Conservation (phyloP, 139 green algal species). For the Yamagishiella unicocca region DNA sequence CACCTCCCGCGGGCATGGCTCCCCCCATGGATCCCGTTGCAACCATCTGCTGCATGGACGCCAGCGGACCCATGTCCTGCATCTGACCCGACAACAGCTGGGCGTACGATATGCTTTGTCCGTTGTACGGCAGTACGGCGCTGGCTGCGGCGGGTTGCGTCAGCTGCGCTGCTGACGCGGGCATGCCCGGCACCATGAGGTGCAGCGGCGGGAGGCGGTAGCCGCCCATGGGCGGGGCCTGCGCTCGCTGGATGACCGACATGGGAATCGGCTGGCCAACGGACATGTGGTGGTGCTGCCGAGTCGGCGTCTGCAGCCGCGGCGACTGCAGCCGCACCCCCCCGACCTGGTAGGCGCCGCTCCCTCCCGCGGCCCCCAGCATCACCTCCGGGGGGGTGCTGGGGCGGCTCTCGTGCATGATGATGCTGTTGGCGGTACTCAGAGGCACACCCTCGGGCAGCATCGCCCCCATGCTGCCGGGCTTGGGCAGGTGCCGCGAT, state of each 20-base stretch:
- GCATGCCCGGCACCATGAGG: constrained; percentile 32
- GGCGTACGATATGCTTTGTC: constrained; percentile 17
- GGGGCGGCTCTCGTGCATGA: constrained; percentile 13
- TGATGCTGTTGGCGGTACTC: constrained; percentile 20
- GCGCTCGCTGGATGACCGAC: constrained; percentile 16
- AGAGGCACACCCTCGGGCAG: constrained; percentile 33
- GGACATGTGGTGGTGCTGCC: not conserved
- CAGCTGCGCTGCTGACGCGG: not conserved
- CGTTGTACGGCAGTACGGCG: not conserved
- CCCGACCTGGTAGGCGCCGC: not conserved
- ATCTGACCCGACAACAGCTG: not conserved
- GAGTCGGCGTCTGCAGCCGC: not conserved
- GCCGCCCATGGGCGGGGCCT: not conserved
- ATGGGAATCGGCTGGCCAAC: not conserved
- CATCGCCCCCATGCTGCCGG: not conserved
- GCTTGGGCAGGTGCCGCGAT: constrained; percentile 20
- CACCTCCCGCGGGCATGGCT: not conserved
- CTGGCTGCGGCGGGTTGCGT: not conserved
- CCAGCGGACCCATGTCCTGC: not conserved
- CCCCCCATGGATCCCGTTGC: not conserved
- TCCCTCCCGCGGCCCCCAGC: not conserved
- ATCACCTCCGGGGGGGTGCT: constrained; percentile 13
- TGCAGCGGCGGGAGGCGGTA: constrained; percentile 1
- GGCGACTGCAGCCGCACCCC: not conserved
- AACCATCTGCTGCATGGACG: not conserved